These are phyloP conservation scores for Claviceps sp. DNA, from an alignment of 2,329 filamentous ascomycete species.

Conservation along the genomic window DNA sequence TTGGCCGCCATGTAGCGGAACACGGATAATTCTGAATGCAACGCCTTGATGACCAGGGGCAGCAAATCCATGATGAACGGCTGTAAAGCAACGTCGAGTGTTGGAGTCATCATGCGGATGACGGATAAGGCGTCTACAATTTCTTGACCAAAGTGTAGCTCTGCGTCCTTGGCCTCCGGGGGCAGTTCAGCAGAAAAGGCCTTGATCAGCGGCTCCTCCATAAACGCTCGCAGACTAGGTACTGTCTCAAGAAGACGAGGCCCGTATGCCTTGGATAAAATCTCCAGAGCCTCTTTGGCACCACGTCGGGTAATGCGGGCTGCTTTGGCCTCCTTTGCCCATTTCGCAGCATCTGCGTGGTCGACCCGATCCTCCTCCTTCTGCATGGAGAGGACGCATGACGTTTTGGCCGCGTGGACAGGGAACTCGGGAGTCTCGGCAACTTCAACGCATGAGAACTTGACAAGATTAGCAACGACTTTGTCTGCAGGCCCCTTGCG, in stretches of 20 bases:
- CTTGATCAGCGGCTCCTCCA: constrained; percentile 64
- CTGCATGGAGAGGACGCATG: constrained; percentile 78
- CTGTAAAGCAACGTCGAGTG: constrained; percentile 61
- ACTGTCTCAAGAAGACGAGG: constrained; percentile 65
- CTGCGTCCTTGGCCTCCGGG: constrained; percentile 56
- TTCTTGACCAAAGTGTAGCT: constrained; percentile 71
- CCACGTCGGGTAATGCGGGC: constrained; percentile 84
- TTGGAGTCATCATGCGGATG: constrained; percentile 85
- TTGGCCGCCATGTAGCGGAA: constrained; percentile 95
- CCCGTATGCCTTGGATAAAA: constrained; percentile 70
- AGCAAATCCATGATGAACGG: constrained; percentile 71
- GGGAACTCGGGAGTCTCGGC: constrained; percentile 94
- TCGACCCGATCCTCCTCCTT: constrained; percentile 96
- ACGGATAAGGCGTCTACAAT: constrained; percentile 90
- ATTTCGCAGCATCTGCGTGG: constrained; percentile 79
- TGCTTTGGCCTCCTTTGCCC: constrained; percentile 76
- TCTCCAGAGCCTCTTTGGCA: constrained; percentile 86
- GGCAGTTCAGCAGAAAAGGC: constrained; percentile 65
- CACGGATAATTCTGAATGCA: constrained; percentile 80
- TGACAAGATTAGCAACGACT: constrained; percentile 87
- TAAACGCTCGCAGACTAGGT: constrained; percentile 66
- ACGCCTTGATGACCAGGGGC: constrained; percentile 72
- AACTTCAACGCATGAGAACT: constrained; percentile 95
- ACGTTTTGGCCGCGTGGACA: constrained; percentile 64
- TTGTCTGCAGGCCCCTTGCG: constrained; percentile 85